Conservation (phyloP, 371 early-diverging fungal genomes). For the Mortierella sp. region DNA sequence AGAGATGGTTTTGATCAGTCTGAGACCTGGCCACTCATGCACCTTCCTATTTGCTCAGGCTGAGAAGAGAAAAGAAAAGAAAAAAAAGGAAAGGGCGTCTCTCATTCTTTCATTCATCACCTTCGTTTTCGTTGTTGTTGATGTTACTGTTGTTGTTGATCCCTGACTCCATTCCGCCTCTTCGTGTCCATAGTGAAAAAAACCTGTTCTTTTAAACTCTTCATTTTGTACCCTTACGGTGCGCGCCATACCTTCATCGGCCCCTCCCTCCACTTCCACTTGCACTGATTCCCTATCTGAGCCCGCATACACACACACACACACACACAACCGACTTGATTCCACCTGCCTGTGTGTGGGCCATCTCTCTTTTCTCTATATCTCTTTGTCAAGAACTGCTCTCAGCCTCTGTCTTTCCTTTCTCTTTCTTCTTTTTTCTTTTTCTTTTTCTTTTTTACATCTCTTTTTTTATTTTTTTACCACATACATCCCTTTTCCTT, state of each 20-base stretch:
- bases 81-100: not conserved
- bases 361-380: not conserved
- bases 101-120: not conserved
- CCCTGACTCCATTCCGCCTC: no score
- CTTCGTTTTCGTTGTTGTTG: no score
- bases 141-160: no score
- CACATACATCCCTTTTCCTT: not conserved
- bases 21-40: slow-evolving; percentile 13
- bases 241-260: not conserved
- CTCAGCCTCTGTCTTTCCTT: slow-evolving; percentile 11
- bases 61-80: no score
- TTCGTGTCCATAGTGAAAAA: no score
- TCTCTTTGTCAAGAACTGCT: slow-evolving; percentile 1
- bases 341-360: not conserved
- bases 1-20: not conserved
- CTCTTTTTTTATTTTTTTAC: not conserved
- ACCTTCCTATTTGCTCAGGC: not conserved
- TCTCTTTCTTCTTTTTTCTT: not conserved
- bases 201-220: no score
- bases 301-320: not conserved
- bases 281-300: not conserved
- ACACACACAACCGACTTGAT: not conserved
- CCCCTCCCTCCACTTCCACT: not conserved
- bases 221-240: no score
- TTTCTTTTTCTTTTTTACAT: slow-evolving; percentile 1